Conservation (phyloP, 495 filamentous ascomycete species). For the Aspergillus sclerotiicarbonarius region DNA sequence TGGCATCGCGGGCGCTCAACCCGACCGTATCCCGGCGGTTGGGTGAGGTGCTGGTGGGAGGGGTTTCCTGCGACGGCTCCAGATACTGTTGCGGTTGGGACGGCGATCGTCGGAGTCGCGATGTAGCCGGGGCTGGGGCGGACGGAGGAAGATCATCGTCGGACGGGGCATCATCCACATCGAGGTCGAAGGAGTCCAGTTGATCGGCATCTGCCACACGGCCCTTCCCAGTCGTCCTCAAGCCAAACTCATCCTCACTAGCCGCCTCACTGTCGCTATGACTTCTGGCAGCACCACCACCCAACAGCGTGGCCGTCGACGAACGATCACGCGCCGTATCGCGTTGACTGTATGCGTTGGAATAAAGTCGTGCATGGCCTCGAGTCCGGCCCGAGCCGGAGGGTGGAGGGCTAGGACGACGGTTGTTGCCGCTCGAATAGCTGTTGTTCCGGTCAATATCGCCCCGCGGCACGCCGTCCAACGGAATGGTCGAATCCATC, state of each 20-base stretch:
- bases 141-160: constrained; percentile 54
- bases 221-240: constrained; percentile 49
- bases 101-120: constrained; percentile 54
- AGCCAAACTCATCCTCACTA: constrained; percentile 54
- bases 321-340: constrained; percentile 41
- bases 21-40: constrained; percentile 26
- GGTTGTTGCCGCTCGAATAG: constrained; percentile 57
- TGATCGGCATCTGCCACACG: constrained; percentile 59
- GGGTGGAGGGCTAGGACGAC: constrained; percentile 48
- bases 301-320: constrained; percentile 40
- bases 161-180: constrained; percentile 38
- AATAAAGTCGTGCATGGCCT: constrained; percentile 52
- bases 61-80: constrained; percentile 22
- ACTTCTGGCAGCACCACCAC: constrained; percentile 43
- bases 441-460: constrained; percentile 33
- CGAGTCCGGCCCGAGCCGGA: constrained; percentile 42
- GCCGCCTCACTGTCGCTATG: constrained; percentile 47
- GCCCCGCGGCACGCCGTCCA: constrained; percentile 46
- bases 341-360: constrained; percentile 54
- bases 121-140: constrained; percentile 24
- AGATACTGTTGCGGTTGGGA: constrained; percentile 41
- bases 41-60: constrained; percentile 32
- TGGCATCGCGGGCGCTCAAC: constrained; percentile 59
- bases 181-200: constrained; percentile 49
- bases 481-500: constrained; percentile 52